Percentiles rank a stretch among this genome's conserved stretches.
phyloP scores from a whole-genome alignment of 2,329 filamentous ascomycete genomes.

The Phyllosticta citribraziliensis region DNA sequence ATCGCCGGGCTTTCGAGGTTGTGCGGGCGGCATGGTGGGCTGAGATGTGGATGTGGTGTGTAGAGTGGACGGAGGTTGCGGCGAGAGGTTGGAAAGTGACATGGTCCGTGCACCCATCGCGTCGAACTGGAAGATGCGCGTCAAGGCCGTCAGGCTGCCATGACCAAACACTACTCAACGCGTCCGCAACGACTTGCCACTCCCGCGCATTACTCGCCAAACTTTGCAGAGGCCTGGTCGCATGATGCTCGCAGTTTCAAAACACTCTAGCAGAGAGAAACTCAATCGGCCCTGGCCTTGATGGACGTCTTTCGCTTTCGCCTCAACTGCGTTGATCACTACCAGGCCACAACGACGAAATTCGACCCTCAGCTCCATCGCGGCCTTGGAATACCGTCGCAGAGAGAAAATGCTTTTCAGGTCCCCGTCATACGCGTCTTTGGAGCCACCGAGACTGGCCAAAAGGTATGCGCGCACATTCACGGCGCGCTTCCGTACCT shows the following conservation, averaged over 20 bases:
- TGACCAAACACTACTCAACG: background rate
- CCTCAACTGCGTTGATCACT: conserved; percentile 92
- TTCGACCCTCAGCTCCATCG: conserved; percentile 73
- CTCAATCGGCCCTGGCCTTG: conserved; percentile 12
- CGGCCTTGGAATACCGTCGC: conserved; percentile 45
- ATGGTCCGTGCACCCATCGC: background rate
- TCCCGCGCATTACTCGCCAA: background rate
- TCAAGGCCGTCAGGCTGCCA: conserved; percentile 3
- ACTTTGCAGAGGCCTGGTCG: background rate
- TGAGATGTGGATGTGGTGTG: background rate
- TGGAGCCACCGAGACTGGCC: conserved; percentile 84
- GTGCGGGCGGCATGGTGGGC: conserved; percentile 35
- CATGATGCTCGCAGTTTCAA: background rate
- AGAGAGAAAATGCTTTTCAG: conserved; percentile 54
- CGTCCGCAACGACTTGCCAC: background rate
- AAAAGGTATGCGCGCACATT: conserved; percentile 92
- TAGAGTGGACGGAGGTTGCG: background rate
- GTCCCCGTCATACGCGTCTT: conserved; percentile 86
- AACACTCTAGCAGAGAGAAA: background rate
- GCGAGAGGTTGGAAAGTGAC: conserved; percentile 1
- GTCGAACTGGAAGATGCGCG: background rate
- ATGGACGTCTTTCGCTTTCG: conserved; percentile 81
- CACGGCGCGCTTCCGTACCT: conserved; percentile 94
- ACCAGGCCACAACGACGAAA: conserved; percentile 67
- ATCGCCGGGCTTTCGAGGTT: conserved; percentile 40